Percentiles rank a stretch among this genome's conserved stretches.
Conservation (phyloP, 306 rosid species). For the Lathyrus tuberosus region DNA sequence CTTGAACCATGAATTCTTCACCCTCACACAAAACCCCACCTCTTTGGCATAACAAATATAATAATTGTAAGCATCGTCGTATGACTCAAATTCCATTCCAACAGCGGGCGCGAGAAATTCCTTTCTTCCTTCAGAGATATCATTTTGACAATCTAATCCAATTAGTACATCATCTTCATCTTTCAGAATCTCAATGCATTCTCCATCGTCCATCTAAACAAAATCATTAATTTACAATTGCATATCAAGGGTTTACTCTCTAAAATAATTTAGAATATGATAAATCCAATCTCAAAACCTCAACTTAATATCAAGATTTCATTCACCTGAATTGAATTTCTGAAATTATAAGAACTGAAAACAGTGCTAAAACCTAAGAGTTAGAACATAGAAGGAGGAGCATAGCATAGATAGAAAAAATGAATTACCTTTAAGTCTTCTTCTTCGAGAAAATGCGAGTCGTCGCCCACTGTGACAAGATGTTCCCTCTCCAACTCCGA, state of each 20-base stretch:
- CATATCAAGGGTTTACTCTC: not conserved
- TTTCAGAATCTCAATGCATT: conserved; percentile 55
- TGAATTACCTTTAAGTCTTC: not conserved
- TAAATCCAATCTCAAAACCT: not conserved
- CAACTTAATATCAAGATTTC: not conserved
- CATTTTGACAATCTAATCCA: conserved; percentile 62
- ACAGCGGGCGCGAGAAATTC: conserved; percentile 82
- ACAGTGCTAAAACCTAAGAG: not conserved
- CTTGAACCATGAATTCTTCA: conserved; percentile 96
- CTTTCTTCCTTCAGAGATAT: conserved; percentile 57
- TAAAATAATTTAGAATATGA: not conserved
- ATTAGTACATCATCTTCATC: conserved; percentile 51
- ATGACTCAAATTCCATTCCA: conserved; percentile 95
- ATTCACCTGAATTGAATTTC: too few relatives aligned
- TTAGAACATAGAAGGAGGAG: not conserved
- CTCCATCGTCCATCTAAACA: conserved; percentile 73
- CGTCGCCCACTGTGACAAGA: not conserved
- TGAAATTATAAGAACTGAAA: too few relatives aligned
- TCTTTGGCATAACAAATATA: conserved; percentile 92
- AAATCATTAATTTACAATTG: conserved; percentile 15
- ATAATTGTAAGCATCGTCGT: conserved; percentile 92
- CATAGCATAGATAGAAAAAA: not conserved
- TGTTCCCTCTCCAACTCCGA: not conserved
- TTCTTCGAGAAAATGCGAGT: not conserved
- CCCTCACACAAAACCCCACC: conserved; percentile 89